Evolutionary conservation across 1,284 basidiomycete species (phyloP), one percentile per base, ranked within the genome.

Genomic region (Exobasidium rhododendri): DNA sequence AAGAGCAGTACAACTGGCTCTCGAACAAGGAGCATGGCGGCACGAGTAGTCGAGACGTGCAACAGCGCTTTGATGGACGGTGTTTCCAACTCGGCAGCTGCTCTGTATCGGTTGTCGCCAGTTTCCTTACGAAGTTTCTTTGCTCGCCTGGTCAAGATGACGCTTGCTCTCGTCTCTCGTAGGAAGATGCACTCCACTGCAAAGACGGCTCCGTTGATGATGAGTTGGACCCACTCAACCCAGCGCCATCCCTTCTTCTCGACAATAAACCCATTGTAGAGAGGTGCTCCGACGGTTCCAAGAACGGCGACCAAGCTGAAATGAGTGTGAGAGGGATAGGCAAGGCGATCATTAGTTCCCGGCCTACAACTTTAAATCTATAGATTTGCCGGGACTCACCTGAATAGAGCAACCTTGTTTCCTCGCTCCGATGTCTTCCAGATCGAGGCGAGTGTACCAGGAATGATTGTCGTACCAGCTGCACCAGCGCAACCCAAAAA

Each of bases 1-100:
- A 79, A 80, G 29, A 68, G 63, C 54, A 79, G 68, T 45, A 80
- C 71, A 50, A 78, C 74, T 4, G 80, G 80, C 63, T 81, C 79
- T 28, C 63, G 64, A 58, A 76, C 61, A 56, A 80, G 70, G 7
- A 81, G 65, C 24, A 71, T 61, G 50, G 78, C 61, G 11, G 79
- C 75, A 22, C 75, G 68, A 20, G 74, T 73, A 51, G 70, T 78
- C 1, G 79, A 78, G 11, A 67, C 68, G 47, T 69, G 67, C 45
- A 80, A 62, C 1, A 81, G 63, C 28, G 71, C 70, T 65, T 75
- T 78, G 68, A 79, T 64, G 24, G 65, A 67, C 24, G 75, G 73
- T 30, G 71, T 67, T 63, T 81, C 80, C 56, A 80, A 75, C 60
- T 81, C 80, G 29, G 71, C 66, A 3, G 74, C 72, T 1, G 79